Evolutionary conservation across 1,284 basidiomycete species (phyloP).

Genomic region (Cutaneotrichosporon arboriforme): DNA sequence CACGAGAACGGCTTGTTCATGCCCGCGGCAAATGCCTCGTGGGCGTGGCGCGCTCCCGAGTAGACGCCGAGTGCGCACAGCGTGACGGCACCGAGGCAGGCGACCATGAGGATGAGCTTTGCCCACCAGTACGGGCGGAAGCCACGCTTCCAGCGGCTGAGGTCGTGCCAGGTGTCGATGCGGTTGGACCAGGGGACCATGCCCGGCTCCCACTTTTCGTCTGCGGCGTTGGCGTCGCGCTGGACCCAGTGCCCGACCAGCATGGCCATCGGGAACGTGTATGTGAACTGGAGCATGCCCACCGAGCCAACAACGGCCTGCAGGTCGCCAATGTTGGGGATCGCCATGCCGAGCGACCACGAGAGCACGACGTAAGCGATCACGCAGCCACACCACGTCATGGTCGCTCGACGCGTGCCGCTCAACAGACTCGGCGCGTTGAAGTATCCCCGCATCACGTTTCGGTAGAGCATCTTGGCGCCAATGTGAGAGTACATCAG

Average conservation of each 20-base stretch:
- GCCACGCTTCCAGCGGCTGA: constrained; percentile 16
- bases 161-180: constrained; percentile 12
- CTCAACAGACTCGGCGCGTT: constrained; percentile 56
- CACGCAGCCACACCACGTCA: constrained; percentile 47
- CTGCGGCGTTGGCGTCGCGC: constrained; percentile 13
- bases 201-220: constrained; percentile 16
- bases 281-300: constrained; percentile 20
- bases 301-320: constrained; percentile 54
- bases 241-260: constrained; percentile 21
- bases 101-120: constrained; percentile 9
- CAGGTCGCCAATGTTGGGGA: constrained; percentile 58
- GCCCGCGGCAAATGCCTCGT: constrained; percentile 3
- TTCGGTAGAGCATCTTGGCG: constrained; percentile 21
- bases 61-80: constrained; percentile 15
- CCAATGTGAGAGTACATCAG: constrained; percentile 61
- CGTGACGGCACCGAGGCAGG: constrained; percentile 8
- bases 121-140: constrained; percentile 18
- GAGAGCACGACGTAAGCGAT: constrained; percentile 48
- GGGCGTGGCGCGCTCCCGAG: constrained; percentile 9
- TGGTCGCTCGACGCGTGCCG: constrained; percentile 46
- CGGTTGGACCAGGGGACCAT: constrained; percentile 15
- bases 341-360: constrained; percentile 57
- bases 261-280: constrained; percentile 14
- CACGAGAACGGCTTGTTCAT: constrained; percentile 15
- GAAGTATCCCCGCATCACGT: constrained; percentile 53